These are phyloP conservation scores for Aegilops speltoides DNA, from an alignment of 176 grass and related monocot genomes.

Conservation along the genomic window DNA sequence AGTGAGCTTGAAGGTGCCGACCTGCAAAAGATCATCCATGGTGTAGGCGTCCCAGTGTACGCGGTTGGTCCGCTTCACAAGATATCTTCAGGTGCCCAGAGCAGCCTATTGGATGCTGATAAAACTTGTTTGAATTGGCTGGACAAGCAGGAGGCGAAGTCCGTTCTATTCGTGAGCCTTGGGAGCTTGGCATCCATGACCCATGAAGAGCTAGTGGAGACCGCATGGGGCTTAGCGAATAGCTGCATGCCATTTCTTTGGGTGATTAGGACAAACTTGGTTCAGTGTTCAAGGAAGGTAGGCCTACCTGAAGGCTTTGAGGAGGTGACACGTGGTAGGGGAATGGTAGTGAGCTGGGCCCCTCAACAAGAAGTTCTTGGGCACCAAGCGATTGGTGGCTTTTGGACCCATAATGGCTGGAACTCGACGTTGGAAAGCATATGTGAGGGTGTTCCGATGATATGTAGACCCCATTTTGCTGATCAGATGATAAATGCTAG, in stretches of 20 bases:
- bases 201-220: not conserved
- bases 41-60: not conserved
- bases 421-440: slow-evolving; percentile 47
- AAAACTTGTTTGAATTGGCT: slow-evolving; percentile 20
- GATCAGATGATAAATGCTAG: slow-evolving; percentile 49
- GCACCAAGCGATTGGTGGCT: slow-evolving; percentile 31
- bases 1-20: not conserved
- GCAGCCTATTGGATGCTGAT: slow-evolving; percentile 6
- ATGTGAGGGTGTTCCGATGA: slow-evolving; percentile 41
- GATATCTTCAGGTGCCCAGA: not conserved
- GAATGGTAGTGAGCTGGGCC: slow-evolving; percentile 22
- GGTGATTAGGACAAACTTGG: slow-evolving; percentile 20
- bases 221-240: slow-evolving; percentile 35
- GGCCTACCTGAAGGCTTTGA: slow-evolving; percentile 18
- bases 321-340: slow-evolving; percentile 5
- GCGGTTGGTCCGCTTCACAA: slow-evolving; percentile 30
- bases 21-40: not conserved
- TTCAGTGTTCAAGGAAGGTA: not conserved
- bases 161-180: slow-evolving; percentile 34
- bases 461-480: slow-evolving; percentile 8
- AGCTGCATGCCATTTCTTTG: slow-evolving; percentile 22
- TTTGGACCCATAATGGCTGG: slow-evolving; percentile 53
- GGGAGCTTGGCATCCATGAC: slow-evolving; percentile 28
- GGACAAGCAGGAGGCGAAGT: not conserved
- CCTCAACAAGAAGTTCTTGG: slow-evolving; percentile 36